Conservation (phyloP, 164 flowering plant genomes). For the Aristolochia californica region DNA sequence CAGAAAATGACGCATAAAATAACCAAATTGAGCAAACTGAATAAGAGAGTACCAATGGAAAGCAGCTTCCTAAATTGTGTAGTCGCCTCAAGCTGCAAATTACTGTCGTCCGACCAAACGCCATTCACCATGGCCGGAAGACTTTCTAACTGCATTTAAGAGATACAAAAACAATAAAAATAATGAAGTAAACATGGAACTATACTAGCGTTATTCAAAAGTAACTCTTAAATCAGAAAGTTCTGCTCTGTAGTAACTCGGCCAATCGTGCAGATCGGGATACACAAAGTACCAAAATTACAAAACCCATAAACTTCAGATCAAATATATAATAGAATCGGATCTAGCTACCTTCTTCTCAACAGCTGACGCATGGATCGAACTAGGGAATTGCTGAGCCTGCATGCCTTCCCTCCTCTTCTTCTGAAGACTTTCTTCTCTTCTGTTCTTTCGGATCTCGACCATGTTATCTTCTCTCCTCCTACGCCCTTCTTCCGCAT, state of each 20-base stretch:
- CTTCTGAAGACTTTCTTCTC: conserved; percentile 63
- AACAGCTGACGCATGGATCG: conserved; percentile 26
- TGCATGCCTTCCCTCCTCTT: conserved; percentile 67
- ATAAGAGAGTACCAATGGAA: conserved; percentile 42
- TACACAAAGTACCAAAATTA: neutral
- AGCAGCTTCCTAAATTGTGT: conserved; percentile 68
- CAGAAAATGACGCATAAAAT: too few relatives aligned
- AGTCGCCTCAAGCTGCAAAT: conserved; percentile 65
- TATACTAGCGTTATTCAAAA: neutral
- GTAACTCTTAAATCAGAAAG: neutral
- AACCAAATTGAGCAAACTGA: too few relatives aligned
- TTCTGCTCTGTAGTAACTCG: neutral
- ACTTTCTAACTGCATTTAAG: conserved; percentile 39
- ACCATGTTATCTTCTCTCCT: conserved; percentile 75
- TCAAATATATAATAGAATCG: neutral
- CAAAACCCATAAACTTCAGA: conserved; percentile 2
- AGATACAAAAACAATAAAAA: neutral
- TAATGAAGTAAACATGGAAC: neutral
- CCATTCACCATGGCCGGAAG: conserved; percentile 66
- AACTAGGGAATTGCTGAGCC: conserved; percentile 29
- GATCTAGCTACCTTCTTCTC: conserved; percentile 39
- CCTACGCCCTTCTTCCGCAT: conserved; percentile 73
- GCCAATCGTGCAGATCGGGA: neutral
- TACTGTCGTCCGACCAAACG: conserved; percentile 37
- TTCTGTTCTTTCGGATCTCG: conserved; percentile 68